These are phyloP conservation scores for Rutidosis leptorrhynchoides DNA, from an alignment of 129 eudicot genomes.

Conservation along the genomic window DNA sequence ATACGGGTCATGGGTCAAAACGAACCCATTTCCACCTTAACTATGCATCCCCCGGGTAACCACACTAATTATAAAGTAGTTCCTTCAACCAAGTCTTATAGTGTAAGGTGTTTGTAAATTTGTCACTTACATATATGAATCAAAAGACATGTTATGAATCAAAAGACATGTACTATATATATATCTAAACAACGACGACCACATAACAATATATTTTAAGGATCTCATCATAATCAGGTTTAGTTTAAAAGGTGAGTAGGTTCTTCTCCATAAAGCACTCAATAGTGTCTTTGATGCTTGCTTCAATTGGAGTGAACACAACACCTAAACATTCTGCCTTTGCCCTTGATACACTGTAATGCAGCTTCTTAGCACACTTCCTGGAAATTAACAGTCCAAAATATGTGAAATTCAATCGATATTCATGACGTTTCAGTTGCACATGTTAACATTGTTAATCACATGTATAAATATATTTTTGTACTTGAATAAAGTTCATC, in stretches of 20 bases:
- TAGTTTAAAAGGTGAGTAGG: constrained; percentile 22
- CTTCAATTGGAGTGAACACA: constrained; percentile 35
- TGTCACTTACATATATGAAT: too few species aligned
- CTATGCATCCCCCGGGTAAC: too few species aligned
- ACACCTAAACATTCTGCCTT: constrained; percentile 39
- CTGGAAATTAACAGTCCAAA: neutral
- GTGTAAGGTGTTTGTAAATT: too few species aligned
- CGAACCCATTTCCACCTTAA: too few species aligned
- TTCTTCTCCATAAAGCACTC: constrained; percentile 41
- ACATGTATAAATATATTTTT: too few species aligned
- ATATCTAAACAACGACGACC: neutral
- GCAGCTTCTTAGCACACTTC: constrained; percentile 17
- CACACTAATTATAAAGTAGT: too few species aligned
- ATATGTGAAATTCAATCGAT: neutral
- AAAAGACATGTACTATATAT: neutral
- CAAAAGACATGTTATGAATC: neutral
- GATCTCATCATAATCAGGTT: neutral
- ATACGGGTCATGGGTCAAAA: too few species aligned
- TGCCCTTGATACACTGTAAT: constrained; percentile 33
- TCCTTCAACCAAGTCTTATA: too few species aligned
- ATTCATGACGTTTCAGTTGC: neutral
- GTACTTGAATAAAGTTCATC: too few species aligned
- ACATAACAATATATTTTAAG: neutral
- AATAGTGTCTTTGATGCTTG: constrained; percentile 41
- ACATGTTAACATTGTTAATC: neutral